Evolutionary conservation across 208 protist species (phyloP), one percentile per base, ranked within the genome.

Genomic region (Porcisia hertigi): DNA sequence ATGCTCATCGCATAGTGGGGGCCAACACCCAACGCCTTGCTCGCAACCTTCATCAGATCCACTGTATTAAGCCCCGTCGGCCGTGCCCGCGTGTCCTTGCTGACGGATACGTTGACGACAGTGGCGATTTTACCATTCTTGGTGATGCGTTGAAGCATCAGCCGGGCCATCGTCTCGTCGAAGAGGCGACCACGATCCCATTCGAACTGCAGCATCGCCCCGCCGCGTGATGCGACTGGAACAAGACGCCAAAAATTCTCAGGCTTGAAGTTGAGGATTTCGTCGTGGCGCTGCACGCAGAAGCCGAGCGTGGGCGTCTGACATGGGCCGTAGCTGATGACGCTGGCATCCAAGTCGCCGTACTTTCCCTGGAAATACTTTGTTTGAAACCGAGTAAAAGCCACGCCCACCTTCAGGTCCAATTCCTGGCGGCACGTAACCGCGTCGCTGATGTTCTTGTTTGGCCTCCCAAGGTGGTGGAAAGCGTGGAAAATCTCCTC

Each of bases 251-350:
- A 98, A 77, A 92, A 97, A 81, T 94, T 94, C 84, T 98, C 93
- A 2, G 94, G 94, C 77, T 97, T 96, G 80, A 98, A 98, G 83
- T 90, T 94, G 30, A 96, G 70, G 47, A 97, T 97, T 67, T 97
- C 90, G 64, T 98, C 94, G 75, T 98, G 93, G 59, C 96, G 85
- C 78, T 97, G 84, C 45, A 99, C 97, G 73, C 90, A 92, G 82
- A 99, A 99, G 53, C 88, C 94, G 20, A 99, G 88, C 67, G 97
- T 98, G 8, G 98, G 98, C 1, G 96, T 99, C 83, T 99, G 97
- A 75, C 98, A 99, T 0, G 97, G 97, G n/a, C 98, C 98, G 86
- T 98, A 99, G 85, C 92, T 96, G 57, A 98, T 88, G 62, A 98
- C 92, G 70, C 82, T 95, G 3, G 94, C 89, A 63, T 96, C 92